These are phyloP conservation scores for Crithidia thermophila DNA, from an alignment of 208 protist species.

Conservation along the genomic window DNA sequence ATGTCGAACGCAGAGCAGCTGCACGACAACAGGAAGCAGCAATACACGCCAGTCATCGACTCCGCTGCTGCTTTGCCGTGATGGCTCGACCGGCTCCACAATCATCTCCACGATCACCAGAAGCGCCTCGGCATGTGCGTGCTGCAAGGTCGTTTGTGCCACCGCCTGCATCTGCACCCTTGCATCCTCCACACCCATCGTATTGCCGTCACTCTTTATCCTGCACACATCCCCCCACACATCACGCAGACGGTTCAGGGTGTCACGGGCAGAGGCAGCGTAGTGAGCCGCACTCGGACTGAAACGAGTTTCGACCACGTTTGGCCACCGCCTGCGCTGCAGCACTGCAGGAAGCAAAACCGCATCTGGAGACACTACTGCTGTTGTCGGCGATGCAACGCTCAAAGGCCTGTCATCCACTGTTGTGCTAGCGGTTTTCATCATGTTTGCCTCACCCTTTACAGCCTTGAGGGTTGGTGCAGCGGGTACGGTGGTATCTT, in stretches of 20 bases:
- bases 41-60: neutral
- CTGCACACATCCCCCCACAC: neutral
- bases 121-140: slow-evolving; percentile 48
- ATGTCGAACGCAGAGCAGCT: neutral
- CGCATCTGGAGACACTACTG: too few relatives aligned
- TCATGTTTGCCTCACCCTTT: too few relatives aligned
- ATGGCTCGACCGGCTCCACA: neutral
- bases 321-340: slow-evolving; percentile 3
- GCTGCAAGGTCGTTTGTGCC: neutral
- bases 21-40: neutral
- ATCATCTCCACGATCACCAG: slow-evolving; percentile 48
- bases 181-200: neutral
- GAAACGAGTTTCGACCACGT: neutral
- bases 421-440: too few relatives aligned
- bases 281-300: neutral
- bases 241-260: neutral
- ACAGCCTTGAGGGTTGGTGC: neutral
- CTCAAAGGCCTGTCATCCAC: too few relatives aligned
- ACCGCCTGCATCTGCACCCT: neutral
- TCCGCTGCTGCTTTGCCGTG: neutral
- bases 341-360: slow-evolving; percentile 1
- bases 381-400: too few relatives aligned
- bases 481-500: neutral
- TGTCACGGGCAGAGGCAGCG: neutral
- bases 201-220: neutral